Conservation (phyloP, 441 rosid species). For the Euphorbia schlechtendalii region DNA sequence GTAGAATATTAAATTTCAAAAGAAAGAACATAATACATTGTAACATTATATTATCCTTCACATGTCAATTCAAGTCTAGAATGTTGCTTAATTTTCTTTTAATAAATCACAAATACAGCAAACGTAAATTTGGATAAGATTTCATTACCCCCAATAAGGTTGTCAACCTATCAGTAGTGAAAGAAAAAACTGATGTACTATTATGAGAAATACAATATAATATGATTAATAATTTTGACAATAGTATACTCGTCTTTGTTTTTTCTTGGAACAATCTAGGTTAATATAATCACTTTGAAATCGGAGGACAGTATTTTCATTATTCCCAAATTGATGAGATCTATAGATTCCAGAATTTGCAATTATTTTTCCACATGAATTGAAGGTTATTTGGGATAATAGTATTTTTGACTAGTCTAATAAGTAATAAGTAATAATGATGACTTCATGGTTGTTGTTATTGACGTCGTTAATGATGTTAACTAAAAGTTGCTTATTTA, state of each 20-base stretch:
- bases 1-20: neutral
- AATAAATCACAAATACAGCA: neutral
- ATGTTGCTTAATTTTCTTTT: neutral
- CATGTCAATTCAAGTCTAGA: conserved; percentile 1
- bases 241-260: neutral
- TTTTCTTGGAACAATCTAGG: neutral
- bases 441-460: no score
- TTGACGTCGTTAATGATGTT: no score
- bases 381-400: no score
- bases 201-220: neutral
- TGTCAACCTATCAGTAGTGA: neutral
- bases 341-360: no score
- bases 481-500: no score
- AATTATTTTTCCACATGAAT: no score
- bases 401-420: no score
- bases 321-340: no score
- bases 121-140: neutral
- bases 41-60: neutral
- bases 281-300: neutral
- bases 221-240: neutral
- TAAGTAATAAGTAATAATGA: no score
- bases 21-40: neutral
- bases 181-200: neutral
- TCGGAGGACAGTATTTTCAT: neutral
- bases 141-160: neutral